Evolutionary conservation across 2,329 filamentous ascomycete genomes (phyloP).

Genomic region (Trichoderma aggressivum): DNA sequence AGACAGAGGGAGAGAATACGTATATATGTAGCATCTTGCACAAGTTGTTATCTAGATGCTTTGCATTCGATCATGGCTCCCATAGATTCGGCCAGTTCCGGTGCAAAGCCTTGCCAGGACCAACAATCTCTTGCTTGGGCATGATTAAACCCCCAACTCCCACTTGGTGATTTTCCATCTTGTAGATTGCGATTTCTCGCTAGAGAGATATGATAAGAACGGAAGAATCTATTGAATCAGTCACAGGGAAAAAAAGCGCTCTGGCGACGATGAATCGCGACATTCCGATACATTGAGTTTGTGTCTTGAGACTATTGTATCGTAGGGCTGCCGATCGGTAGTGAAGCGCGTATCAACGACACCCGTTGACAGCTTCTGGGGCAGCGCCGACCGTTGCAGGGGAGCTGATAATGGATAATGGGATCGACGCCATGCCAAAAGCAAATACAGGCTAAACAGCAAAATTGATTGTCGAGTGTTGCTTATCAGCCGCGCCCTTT

Average conservation of each 20-base stretch:
- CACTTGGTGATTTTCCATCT: neutral
- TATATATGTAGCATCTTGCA: neutral
- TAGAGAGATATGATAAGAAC: neutral
- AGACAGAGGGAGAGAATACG: neutral
- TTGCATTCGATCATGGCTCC: neutral
- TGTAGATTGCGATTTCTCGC: neutral
- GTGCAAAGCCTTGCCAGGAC: neutral
- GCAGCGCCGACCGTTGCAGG: neutral
- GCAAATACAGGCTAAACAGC: neutral
- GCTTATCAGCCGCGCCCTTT: neutral
- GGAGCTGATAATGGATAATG: neutral
- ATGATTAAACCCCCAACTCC: neutral
- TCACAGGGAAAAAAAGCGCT: neutral
- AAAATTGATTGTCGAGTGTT: neutral
- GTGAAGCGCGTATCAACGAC: neutral
- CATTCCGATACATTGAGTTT: neutral
- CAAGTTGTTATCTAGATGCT: neutral
- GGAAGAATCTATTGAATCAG: neutral
- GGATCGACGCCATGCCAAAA: neutral
- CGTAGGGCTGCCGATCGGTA: constrained; percentile 1
- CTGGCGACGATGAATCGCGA: neutral
- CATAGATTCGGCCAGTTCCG: neutral
- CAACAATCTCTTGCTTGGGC: neutral
- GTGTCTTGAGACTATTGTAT: neutral
- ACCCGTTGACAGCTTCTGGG: neutral